Evolutionary conservation across 371 early-diverging fungal species (phyloP), one percentile per base, ranked within the genome.

Genomic region (Apophysomyces trapeziformis): DNA sequence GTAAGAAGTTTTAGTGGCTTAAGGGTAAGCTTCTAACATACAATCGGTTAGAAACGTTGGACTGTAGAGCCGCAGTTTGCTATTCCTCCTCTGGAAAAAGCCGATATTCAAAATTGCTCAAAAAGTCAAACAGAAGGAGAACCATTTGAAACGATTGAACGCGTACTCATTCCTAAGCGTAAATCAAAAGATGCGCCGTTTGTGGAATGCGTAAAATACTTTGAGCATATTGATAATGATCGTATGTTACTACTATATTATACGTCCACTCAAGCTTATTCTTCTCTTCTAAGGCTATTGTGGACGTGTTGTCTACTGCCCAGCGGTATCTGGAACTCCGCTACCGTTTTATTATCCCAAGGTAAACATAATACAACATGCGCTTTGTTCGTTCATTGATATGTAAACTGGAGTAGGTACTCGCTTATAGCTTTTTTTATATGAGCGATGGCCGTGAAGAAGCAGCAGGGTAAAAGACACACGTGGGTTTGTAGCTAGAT

Each of bases 321-420:
- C 76, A 37, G 32, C 39, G 16, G 32, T 36, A n/a, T 21, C 38
- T 8, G 64, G 58, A 11, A 57, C 47, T 4, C 37, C 50, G 1
- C 61, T 92, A 16, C 93, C 93, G 0, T 92, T 90, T 66, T 92
- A 88, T 69, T 92, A 92, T 72, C 93, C 92, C 46, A 88, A 88
- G 68, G 89, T 87, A 61, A 70, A 66, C 44, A 69, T 68, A 26
- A 78, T 77, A 63, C 75, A 74, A 35, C 7, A 35, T 32, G 32
- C 7, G 56, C 16, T 13, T 13, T 54, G 9, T 26, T 26, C 32
- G 32, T 26, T 26, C 2, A n/a, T 68, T 68, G 58, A 72, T 57
- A 5, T 67, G 64, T 21, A 4, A 67, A 41, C 50, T 44, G 12
- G 45, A 37, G n/a, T 56, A 78, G 79, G 79, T 82, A 0, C 64